A percentile compares a stretch with the other conserved stretches of the same genome.
Conservation (phyloP, 106 monocot genomes). For the Allium sativum region DNA sequence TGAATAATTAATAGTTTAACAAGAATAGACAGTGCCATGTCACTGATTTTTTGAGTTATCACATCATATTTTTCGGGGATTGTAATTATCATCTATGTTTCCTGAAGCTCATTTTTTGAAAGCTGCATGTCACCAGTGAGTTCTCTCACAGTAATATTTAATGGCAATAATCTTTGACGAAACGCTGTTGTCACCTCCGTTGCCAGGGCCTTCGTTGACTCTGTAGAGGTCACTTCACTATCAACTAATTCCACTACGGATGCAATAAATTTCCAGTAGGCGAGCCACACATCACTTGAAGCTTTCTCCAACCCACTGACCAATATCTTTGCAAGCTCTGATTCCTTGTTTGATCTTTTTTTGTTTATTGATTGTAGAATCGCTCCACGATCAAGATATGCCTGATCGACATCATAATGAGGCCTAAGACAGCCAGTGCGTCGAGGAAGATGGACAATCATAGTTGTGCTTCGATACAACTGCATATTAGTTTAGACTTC, state of each 20-base stretch:
- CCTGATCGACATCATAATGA: conserved; percentile 70
- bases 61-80: no score
- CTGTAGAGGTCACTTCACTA: conserved; percentile 51
- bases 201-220: no score
- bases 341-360: conserved; percentile 45
- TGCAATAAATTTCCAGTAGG: conserved; percentile 60
- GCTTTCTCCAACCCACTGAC: conserved; percentile 76
- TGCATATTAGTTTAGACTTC: no score
- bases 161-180: no score
- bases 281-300: conserved; percentile 57
- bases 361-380: conserved; percentile 41
- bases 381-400: conserved; percentile 53
- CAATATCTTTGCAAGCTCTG: conserved; percentile 56
- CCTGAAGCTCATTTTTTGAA: no score
- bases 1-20: no score
- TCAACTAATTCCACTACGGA: conserved; percentile 54
- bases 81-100: no score
- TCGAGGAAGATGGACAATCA: conserved; percentile 69
- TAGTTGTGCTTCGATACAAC: conserved; percentile 9
- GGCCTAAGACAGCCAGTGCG: conserved; percentile 64
- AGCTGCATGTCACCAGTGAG: no score
- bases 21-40: no score
- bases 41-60: no score
- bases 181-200: no score
- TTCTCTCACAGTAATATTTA: no score